These are phyloP conservation scores for Rhizopogon vinicolor DNA, from an alignment of 768 basidiomycete genomes.

Conservation along the genomic window DNA sequence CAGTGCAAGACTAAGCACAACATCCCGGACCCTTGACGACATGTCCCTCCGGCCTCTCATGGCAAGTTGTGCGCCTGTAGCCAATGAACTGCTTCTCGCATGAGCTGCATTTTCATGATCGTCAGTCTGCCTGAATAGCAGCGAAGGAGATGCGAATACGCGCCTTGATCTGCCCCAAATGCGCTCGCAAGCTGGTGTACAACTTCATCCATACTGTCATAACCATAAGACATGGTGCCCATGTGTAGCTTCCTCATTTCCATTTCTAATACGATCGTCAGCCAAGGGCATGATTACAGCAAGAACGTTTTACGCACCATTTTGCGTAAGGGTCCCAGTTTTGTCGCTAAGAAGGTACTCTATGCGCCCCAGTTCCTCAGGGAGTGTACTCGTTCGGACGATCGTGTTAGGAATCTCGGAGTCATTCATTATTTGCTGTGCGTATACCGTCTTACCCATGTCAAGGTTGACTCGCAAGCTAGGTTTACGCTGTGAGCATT, in stretches of 20 bases:
- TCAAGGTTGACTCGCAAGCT: slow-evolving; percentile 98
- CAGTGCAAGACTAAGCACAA: slow-evolving; percentile 86
- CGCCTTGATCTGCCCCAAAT: slow-evolving; percentile 68
- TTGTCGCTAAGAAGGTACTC: slow-evolving; percentile 97
- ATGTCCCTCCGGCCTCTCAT: slow-evolving; percentile 88
- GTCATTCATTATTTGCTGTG: slow-evolving; percentile 92
- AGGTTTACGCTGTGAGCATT: slow-evolving; percentile 1
- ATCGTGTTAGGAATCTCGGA: slow-evolving; percentile 91
- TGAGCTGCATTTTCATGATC: slow-evolving; percentile 26
- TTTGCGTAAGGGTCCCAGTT: slow-evolving; percentile 96
- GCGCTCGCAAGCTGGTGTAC: slow-evolving; percentile 85
- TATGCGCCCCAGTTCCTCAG: slow-evolving; percentile 93
- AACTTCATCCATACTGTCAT: slow-evolving; percentile 99
- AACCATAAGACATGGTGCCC: slow-evolving; percentile 97
- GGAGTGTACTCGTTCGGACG: slow-evolving; percentile 94
- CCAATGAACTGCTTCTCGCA: slow-evolving; percentile 48
- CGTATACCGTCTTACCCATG: slow-evolving; percentile 99
- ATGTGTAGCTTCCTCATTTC: slow-evolving; percentile 99
- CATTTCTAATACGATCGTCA: slow-evolving; percentile 65
- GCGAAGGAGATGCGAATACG: not conserved
- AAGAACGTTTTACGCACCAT: slow-evolving; percentile 51
- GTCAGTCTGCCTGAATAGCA: not conserved
- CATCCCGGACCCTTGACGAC: slow-evolving; percentile 89
- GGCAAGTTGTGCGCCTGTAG: slow-evolving; percentile 80
- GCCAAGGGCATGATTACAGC: not conserved